phyloP scores from a whole-genome alignment of 176 grass and related monocot species.

The Carex pumila region DNA sequence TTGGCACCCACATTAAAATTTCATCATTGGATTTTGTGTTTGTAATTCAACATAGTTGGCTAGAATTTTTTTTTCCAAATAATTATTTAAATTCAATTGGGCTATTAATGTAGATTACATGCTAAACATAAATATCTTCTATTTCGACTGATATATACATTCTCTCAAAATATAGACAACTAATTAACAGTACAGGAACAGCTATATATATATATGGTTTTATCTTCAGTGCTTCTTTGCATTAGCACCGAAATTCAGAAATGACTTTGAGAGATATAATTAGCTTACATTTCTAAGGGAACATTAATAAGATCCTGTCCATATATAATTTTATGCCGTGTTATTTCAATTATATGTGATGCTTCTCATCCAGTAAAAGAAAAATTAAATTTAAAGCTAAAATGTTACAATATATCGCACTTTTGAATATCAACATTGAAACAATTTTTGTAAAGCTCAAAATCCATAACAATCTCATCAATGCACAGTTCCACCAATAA shows the following conservation, averaged over 20 bases:
- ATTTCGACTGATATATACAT: not conserved
- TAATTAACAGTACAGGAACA: not conserved
- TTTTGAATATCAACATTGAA: conserved; percentile 9
- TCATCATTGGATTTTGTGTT: not conserved
- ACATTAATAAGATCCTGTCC: not conserved
- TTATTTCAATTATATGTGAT: not conserved
- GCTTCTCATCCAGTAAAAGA: not conserved
- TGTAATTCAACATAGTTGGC: not conserved
- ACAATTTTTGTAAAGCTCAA: not conserved
- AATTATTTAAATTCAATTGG: not conserved
- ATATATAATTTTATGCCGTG: not conserved
- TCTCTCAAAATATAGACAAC: not conserved
- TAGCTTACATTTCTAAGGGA: not conserved
- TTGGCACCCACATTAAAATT: not conserved
- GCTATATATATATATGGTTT: no score
- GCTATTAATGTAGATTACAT: not conserved
- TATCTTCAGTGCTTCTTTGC: not conserved
- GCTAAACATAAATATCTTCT: not conserved
- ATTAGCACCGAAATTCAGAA: not conserved
- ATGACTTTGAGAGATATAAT: not conserved
- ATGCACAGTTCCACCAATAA: conserved; percentile 4
- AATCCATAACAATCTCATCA: conserved; percentile 13
- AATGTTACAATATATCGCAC: not conserved
- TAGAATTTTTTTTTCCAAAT: not conserved
- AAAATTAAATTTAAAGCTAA: not conserved